A percentile compares a stretch with the other conserved stretches of the same genome.
phyloP scores from a whole-genome alignment of 805 yeast species.

The Hemisphaericaspora nanyangensis region DNA sequence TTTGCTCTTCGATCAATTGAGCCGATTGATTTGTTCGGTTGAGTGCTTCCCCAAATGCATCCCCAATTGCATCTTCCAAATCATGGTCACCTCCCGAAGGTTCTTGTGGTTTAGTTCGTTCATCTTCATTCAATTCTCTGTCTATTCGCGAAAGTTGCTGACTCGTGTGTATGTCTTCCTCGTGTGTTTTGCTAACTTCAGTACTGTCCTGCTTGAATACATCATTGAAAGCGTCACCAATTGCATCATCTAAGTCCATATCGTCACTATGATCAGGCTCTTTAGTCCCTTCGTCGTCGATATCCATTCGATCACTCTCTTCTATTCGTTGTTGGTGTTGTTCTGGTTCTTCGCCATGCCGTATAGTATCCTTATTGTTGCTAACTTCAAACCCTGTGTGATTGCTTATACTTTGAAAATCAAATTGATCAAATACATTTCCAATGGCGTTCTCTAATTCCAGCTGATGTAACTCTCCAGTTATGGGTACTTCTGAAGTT shows the following conservation, averaged over 20 bases:
- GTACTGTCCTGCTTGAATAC: too few relatives aligned
- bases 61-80: constrained; percentile 10
- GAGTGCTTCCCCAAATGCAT: too few relatives aligned
- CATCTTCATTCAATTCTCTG: neutral
- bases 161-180: too few relatives aligned
- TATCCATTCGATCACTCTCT: neutral
- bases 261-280: neutral
- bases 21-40: too few relatives aligned
- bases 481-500: neutral
- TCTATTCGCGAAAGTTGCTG: too few relatives aligned
- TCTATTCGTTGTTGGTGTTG: neutral
- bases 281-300: neutral
- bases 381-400: neutral
- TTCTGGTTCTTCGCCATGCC: neutral
- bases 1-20: too few relatives aligned
- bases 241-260: constrained; percentile 12
- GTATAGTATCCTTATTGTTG: neutral
- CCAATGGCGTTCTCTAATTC: constrained; percentile 36
- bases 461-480: neutral
- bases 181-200: too few relatives aligned
- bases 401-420: constrained; percentile 4
- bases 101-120: neutral
- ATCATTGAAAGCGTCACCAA: constrained; percentile 19
- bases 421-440: constrained; percentile 34
- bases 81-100: neutral